Base-by-base conservation (phyloP, 176 grass and related monocot species). In the Musa schizocarpa region DNA sequence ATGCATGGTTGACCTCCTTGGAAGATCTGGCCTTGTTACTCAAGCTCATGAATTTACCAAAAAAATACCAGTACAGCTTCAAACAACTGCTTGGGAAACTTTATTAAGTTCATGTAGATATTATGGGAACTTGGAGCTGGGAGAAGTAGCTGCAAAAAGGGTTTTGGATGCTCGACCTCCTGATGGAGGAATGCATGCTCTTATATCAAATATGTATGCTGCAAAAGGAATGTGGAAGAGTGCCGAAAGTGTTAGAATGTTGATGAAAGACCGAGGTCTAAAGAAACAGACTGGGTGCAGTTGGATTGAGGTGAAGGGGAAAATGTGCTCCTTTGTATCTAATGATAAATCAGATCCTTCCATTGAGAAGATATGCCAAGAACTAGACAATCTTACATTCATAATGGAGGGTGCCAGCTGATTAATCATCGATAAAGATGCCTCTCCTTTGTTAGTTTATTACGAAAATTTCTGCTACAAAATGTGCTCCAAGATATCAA, bases 1-100 rank as follows among this genome's bases (percentile, higher is more conserved):
- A 1, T 92, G 90, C 82, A 81, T 92, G 86, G 90, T 92, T 69
- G 90, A 92, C 76, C 84, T 92, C 70, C 76, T 92, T 57, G 86
- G 90, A 71, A 84, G 90, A 78, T 80, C 82, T 43, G 90, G 90
- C 53, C 84, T 89, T 69, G 73, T 86, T 71, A 78, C 48, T 14
- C 86, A 92, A 57, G 86, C 90, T 76, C 81, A 89, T 78, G 74
- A 84, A 71, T 92, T 92, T 54, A 81, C 84, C 2, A 69, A 76
- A 16, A 82, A 76, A 64, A 89, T 92, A 75, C 86, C 90, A 65
- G 68, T 73, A 2, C 71, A 81, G 8, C 82, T 85, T 69, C 86
- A 73, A 86, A 64, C 81, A 53, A 87, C 77, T 78, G 84, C 86
- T 2, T 92, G 90, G 90, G 86, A 89, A 75, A 92, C 90, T 14